These are phyloP conservation scores for Pseudevernia furfuracea DNA, from an alignment of 495 filamentous ascomycete species.

Conservation along the genomic window DNA sequence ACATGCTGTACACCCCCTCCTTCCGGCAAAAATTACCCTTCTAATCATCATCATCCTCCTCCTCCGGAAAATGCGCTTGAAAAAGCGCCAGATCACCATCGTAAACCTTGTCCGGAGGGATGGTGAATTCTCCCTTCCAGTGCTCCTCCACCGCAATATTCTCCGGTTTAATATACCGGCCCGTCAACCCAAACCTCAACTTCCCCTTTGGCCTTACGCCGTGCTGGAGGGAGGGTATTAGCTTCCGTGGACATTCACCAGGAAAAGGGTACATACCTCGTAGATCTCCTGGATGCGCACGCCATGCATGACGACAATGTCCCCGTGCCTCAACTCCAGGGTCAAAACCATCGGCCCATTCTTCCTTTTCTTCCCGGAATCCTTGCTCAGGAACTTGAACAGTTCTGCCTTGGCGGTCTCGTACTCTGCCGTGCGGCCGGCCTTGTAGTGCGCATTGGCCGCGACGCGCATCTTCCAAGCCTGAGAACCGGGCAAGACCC, in stretches of 20 bases:
- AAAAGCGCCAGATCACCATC: constrained; percentile 6
- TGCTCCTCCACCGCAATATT: background rate
- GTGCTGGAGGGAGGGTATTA: background rate
- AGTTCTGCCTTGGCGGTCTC: background rate
- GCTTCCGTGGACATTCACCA: no score
- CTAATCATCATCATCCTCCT: background rate
- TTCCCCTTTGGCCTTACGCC: background rate
- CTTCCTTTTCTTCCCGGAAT: background rate
- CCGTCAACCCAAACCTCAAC: background rate
- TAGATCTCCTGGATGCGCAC: background rate
- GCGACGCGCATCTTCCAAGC: background rate
- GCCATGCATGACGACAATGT: background rate
- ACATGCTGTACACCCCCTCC: background rate
- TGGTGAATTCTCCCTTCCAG: constrained; percentile 4
- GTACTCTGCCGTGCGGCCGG: background rate
- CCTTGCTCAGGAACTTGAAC: background rate
- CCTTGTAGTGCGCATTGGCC: background rate
- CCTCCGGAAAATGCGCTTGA: background rate
- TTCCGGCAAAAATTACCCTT: background rate
- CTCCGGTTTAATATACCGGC: constrained; percentile 8
- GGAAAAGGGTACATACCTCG: background rate
- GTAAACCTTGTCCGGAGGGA: background rate
- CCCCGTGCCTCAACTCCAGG: background rate
- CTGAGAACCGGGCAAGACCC: background rate
- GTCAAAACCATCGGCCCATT: background rate